Conservation (phyloP, 2,329 filamentous ascomycete genomes). For the Claviceps purpurea region DNA sequence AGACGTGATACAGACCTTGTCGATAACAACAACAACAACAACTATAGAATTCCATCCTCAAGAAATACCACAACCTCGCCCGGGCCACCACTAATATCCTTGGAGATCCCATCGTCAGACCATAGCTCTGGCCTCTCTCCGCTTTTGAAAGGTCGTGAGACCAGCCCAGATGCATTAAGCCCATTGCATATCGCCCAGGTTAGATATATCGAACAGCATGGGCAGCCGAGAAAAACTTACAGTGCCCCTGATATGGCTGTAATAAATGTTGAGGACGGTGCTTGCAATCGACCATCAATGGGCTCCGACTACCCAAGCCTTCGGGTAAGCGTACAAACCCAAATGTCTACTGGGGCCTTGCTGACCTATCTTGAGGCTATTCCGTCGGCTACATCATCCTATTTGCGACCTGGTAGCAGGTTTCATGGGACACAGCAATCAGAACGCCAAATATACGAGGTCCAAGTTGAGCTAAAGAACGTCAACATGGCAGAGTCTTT, state of each 20-base stretch:
- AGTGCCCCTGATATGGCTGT: constrained; percentile 12
- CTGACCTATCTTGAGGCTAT: constrained; percentile 33
- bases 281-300: constrained; percentile 22
- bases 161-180: constrained; percentile 5
- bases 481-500: constrained; percentile 91
- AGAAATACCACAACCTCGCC: constrained; percentile 31
- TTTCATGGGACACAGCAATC: constrained; percentile 89
- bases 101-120: constrained; percentile 21
- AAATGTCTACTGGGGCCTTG: constrained; percentile 2
- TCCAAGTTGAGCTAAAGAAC: constrained; percentile 93
- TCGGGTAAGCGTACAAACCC: constrained; percentile 17
- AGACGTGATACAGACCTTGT: neutral
- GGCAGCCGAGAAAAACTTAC: constrained; percentile 10
- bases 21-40: constrained; percentile 14
- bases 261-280: constrained; percentile 14
- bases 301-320: constrained; percentile 23
- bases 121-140: constrained; percentile 16
- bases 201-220: neutral
- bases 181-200: neutral
- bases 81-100: constrained; percentile 21
- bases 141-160: constrained; percentile 19
- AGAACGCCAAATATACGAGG: constrained; percentile 84
- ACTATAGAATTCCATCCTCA: constrained; percentile 18
- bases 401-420: constrained; percentile 71
- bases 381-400: constrained; percentile 72